Base-by-base conservation (phyloP, 2,329 filamentous ascomycete genomes). In the Pestalotiopsis sp. region DNA sequence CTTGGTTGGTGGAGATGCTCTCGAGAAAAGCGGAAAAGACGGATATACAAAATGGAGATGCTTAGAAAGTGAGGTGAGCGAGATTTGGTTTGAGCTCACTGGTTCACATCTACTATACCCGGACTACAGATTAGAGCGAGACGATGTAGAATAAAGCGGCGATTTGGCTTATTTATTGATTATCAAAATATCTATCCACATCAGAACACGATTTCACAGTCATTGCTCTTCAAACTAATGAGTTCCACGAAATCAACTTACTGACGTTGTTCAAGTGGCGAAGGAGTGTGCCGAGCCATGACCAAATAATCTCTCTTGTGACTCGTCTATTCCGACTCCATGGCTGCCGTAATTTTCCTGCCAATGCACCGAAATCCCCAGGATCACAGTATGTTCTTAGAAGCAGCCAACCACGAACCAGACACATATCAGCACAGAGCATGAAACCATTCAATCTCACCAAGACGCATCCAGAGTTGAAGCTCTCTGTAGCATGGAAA, bases 61-160 rank as follows among this genome's bases (percentile, higher is more conserved):
- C 14, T 64, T 26, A 57, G 20, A 20, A 44, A 26, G 10, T 52
- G 40, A 40, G 35, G 39, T 58, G 44, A 30, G 10, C 60, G 7
- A 40, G 17, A n/a, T 52, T 9, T 13, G 35, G 14, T 20, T 9
- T 52, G 44, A 52, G 44, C 44, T 52, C 17, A 52, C 17, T 52
- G 44, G 44, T 52, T 52, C 17, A 52, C 30, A 52, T 52, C 44
- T 52, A 52, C 17, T 52, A 52, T 52, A 52, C 44, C 44, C 44
- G 44, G 44, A 52, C 44, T 52, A 52, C 44, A 20, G 44, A 52
- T 20, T 52, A 52, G 44, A 52, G 20, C 44, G 44, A 52, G 69
- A 72, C 26, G 68, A 66, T 63, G 65, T 70, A 68, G 68, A 71
- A 67, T 40, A n/a, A 52, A 52, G 44, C 44, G 44, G 44, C 44